These are phyloP conservation scores for Epichloe aotearoae DNA, from an alignment of 2,329 filamentous ascomycete genomes.

Conservation along the genomic window DNA sequence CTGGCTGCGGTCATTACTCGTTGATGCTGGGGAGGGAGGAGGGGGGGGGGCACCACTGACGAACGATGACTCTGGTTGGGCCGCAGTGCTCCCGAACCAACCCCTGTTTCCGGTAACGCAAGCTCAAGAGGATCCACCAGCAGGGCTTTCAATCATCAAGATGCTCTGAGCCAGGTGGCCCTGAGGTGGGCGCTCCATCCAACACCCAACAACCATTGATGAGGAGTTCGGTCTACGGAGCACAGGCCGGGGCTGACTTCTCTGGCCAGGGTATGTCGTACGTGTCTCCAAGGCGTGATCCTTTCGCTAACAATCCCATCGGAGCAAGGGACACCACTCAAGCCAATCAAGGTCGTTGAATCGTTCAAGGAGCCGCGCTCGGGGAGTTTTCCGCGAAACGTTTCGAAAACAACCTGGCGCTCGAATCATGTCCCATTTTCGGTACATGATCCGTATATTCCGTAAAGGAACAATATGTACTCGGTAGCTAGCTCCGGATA, in stretches of 20 bases:
- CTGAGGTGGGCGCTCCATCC: not conserved
- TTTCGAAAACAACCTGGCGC: not conserved
- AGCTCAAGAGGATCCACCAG: not conserved
- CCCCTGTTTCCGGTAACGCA: slow-evolving; percentile 6
- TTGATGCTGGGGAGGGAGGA: not conserved
- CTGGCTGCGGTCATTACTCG: not conserved
- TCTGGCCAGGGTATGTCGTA: too few relatives aligned
- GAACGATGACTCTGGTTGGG: not conserved
- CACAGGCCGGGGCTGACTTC: not conserved
- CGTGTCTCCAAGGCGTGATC: too few relatives aligned
- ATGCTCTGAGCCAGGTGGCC: not conserved
- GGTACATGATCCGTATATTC: not conserved
- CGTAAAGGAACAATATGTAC: too few relatives aligned
- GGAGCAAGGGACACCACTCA: too few relatives aligned
- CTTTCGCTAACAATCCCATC: too few relatives aligned
- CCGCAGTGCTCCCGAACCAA: slow-evolving; percentile 10
- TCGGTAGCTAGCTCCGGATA: too few relatives aligned
- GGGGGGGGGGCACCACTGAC: not conserved
- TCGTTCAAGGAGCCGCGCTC: too few relatives aligned
- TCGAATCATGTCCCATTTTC: not conserved
- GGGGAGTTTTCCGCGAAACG: too few relatives aligned
- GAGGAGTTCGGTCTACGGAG: not conserved
- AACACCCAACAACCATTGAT: too few relatives aligned
- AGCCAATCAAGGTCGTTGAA: too few relatives aligned
- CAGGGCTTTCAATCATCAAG: not conserved